Evolutionary conservation across 306 rosid species (phyloP), one percentile per base, ranked within the genome.

Genomic region (Trifolium dubium): DNA sequence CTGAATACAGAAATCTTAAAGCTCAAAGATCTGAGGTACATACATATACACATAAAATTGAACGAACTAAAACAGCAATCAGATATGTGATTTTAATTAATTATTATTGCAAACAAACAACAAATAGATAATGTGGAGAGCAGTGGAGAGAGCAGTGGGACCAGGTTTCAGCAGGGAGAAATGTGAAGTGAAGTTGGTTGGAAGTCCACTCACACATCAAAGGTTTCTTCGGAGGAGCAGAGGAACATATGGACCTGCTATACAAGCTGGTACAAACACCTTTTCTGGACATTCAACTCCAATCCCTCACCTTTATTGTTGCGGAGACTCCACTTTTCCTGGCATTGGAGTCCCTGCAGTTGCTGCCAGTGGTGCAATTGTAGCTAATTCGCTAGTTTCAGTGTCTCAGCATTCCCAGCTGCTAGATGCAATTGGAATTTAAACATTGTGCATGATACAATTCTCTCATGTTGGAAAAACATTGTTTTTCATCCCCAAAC

Each of bases 331-430:
- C 56, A 93, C 96, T 56, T 93, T 91, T 75, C 98, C 97, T 2
- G 98, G 98, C 78, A 93, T 93, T 73, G 97, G 98, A 63, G 96
- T 93, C 78, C 97, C 98, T 11, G 98, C 98, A 8, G 97, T 93
- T 51, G 97, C 98, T 66, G 96, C 98, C 10, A 91, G 98, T 73
- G 98, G 98, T 17, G 97, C 98, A 64, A 89, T 91, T 41, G 98
- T 93, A 14, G 98, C 97, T 66, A 89, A 93, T 74, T 91, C 97
- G 9, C 69, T 93, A 13, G 97, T 93, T 71, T 88, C 97, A 2
- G 96, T 87, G 40, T 83, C 90, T 66, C 89, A 84, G 64, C 97
- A 93, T 86, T 84, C 96, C 17, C 71, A 88, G 71, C 90, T 94
- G 74, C 97, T 94, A 70, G 96, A 91, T 68, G 97, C 97, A 47